Base-by-base conservation (phyloP, 495 filamentous ascomycete genomes). In the Penicillium manginii region DNA sequence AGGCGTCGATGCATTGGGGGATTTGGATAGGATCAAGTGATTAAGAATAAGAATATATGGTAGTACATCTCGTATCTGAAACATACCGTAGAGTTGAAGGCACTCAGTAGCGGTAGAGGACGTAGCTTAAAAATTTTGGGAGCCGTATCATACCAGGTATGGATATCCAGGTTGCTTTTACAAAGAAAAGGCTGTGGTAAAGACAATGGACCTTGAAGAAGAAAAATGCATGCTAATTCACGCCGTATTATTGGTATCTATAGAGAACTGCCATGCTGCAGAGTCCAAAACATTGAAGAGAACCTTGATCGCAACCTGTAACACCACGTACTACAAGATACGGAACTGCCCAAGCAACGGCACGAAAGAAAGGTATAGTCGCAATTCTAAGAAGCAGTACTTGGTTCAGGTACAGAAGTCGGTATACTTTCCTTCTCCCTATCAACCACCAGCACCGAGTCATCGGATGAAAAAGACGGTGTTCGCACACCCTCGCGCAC, bases 401-500 rank as follows among this genome's bases (percentile, higher is more conserved):
- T 62, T 48, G 59, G 23, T 51, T 58, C 50, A 35, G 57, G 50
- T 50, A 61, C 55, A 60, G 67, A 56, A 23, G 55, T 50, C 32
- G 59, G 62, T 54, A 56, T 58, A 56, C 33, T 18, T 23, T 72
- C 69, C 52, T 67, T 73, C 21, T 66, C 61, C 45, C 59, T 66
- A 40, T 63, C 65, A 9, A 58, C 62, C 63, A 66, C 61, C 2
- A 63, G 57, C 33, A 63, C 67, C 29, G 70, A 76, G 47, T 77
- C 75, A 23, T 77, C 74, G 6, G 74, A 77, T 5, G 75, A 75
- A 29, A 77, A 70, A 2, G 74, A 77, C 22, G 70, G 63, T 9
- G 68, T 69, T 9, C 65, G 68, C 19, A 76, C 66, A 37, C 76
- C 74, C 50, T 80, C 78, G 12, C 76, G 65, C 19, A 77, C 68